Evolutionary conservation across 805 yeast genomes (phyloP).

Genomic region (Wilhelminamyces savonicus): DNA sequence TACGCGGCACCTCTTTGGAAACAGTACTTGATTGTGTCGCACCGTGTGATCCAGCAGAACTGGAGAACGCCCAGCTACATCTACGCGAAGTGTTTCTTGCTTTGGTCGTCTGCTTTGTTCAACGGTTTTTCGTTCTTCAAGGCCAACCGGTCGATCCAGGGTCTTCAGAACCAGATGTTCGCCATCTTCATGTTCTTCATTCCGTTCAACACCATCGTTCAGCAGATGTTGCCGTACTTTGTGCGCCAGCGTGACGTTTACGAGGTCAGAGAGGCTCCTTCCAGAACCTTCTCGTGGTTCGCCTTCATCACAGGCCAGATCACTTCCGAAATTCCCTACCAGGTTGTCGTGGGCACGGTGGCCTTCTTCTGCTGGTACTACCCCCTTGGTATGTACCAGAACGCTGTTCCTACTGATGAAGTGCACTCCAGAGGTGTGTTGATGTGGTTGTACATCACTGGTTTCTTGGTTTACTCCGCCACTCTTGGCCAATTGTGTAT

Average conservation of each 20-base stretch:
- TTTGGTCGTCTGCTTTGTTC: conserved; percentile 48
- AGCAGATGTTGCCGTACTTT: conserved; percentile 40
- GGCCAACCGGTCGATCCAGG: conserved; percentile 52
- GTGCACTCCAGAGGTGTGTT: conserved; percentile 54
- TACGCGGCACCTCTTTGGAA: conserved; percentile 23
- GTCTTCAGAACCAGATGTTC: conserved; percentile 61
- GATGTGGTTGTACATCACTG: conserved; percentile 37
- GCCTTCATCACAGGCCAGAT: conserved; percentile 35
- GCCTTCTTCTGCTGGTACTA: conserved; percentile 64
- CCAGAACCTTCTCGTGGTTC: conserved; percentile 39
- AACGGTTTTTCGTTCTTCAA: conserved; percentile 72
- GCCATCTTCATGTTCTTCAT: conserved; percentile 41
- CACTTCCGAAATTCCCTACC: conserved; percentile 43
- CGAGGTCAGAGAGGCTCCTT: conserved; percentile 41
- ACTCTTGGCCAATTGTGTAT: conserved; percentile 54
- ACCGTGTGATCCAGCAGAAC: conserved; percentile 34
- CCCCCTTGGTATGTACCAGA: conserved; percentile 42
- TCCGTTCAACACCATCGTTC: conserved; percentile 33
- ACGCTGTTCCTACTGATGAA: conserved; percentile 47
- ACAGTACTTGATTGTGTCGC: conserved; percentile 11
- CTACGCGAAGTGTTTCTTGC: conserved; percentile 53
- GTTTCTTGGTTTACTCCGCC: conserved; percentile 48
- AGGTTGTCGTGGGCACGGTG: conserved; percentile 46
- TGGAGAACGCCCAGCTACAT: conserved; percentile 63
- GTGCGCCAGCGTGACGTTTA: conserved; percentile 37